Percentiles rank a stretch among this genome's conserved stretches.
Evolutionary conservation across 495 filamentous ascomycete species (phyloP).

Genomic region (Geoglossum glabrum): DNA sequence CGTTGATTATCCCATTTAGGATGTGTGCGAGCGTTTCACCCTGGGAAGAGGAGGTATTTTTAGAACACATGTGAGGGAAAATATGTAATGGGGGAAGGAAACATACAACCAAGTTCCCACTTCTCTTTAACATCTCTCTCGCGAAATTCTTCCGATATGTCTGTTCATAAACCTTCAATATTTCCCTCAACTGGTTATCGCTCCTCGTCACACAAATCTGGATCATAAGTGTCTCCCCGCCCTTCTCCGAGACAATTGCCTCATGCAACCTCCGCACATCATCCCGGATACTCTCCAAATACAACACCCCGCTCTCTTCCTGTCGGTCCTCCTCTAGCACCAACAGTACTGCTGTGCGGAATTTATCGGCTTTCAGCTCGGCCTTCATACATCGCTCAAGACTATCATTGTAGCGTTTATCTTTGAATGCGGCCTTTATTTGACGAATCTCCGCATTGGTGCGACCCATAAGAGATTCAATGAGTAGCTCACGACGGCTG

Average conservation of each 20-base stretch:
- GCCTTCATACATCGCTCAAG: conserved; percentile 72
- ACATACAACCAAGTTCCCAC: conserved; percentile 7
- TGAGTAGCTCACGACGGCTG: conserved; percentile 66
- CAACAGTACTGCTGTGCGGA: conserved; percentile 71
- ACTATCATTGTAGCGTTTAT: conserved; percentile 77
- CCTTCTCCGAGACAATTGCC: conserved; percentile 50
- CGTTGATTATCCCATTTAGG: conserved; percentile 90
- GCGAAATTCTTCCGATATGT: conserved; percentile 7
- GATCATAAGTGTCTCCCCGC: conserved; percentile 84
- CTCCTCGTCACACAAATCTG: conserved; percentile 59
- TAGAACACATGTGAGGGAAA: not conserved
- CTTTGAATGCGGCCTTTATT: conserved; percentile 83
- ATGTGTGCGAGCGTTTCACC: conserved; percentile 90
- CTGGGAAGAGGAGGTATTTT: conserved; percentile 24
- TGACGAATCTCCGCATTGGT: conserved; percentile 67
- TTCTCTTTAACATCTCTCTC: conserved; percentile 4
- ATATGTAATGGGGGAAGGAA: not conserved
- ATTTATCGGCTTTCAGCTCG: conserved; percentile 85
- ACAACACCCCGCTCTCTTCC: conserved; percentile 41
- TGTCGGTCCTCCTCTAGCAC: conserved; percentile 66
- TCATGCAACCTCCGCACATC: conserved; percentile 13
- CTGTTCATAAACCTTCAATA: conserved; percentile 22
- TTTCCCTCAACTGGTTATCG: conserved; percentile 31
- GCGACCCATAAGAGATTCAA: conserved; percentile 79
- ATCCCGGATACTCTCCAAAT: conserved; percentile 16